Evolutionary conservation across 768 basidiomycete genomes (phyloP), one percentile per base, ranked within the genome.

Genomic region (Boletus edulis): DNA sequence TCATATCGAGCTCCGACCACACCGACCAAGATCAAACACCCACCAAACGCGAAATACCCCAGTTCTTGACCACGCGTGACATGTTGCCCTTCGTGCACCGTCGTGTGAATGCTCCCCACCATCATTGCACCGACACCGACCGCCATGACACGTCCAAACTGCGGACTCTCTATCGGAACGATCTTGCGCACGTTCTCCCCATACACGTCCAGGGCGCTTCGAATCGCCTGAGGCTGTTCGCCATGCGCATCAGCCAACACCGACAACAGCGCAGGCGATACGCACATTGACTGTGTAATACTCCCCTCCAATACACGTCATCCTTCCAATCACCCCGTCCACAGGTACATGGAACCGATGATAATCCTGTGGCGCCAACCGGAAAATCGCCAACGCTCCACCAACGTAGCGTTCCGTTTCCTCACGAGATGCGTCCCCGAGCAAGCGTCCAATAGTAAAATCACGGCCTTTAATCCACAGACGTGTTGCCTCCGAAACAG

Each of bases 381-480:
- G 78, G 74, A 98, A 98, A 52, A 97, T 97, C 10, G 81, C 91
- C 48, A 99, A 65, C 1, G 89, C 85, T 6, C 97, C 96, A 10
- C 90, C 91, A 2, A 75, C 72, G 65, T 89, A 98, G 38, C 80
- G 78, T 5, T 86, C 83, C 2, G 81, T 84, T 46, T 91, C 81
- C 20, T 79, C 75, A 59, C 82, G 82, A 70, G 94, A 93, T 12
- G 72, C 74, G 4, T 91, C 87, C 0, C 95, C 95, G 0, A 98
- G 80, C 34, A 99, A 77, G 2, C 86, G 80, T 6, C 73, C 79
- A 4, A 98, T 79, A 2, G 85, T 87, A 67, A 99, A 98, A 62
- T 97, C 94, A 41, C 94, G 85, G 4, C 96, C 96, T 66, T 98
- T 98, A 74, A 98, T 96, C 96, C 96, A 99, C 0, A 99, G 74